phyloP scores from a whole-genome alignment of 768 basidiomycete species.

The Fistulinella prunicolor region DNA sequence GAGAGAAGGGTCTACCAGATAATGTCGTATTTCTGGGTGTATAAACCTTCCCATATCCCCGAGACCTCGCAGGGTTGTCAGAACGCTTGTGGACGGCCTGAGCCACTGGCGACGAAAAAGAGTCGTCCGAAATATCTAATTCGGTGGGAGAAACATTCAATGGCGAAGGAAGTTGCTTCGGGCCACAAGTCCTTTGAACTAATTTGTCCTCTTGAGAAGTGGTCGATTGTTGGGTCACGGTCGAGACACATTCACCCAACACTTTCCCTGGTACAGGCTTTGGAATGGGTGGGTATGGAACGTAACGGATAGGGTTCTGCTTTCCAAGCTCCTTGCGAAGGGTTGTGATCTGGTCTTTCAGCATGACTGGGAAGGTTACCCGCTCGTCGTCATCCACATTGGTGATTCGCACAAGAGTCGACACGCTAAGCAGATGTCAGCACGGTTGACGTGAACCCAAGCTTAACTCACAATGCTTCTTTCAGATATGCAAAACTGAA shows the following conservation, averaged over 20 bases:
- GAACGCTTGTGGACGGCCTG: not conserved
- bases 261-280: not conserved
- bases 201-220: slow-evolving; percentile 1
- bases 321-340: slow-evolving; percentile 69
- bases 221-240: not conserved
- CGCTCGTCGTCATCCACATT: slow-evolving; percentile 47
- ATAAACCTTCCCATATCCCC: not conserved
- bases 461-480: slow-evolving; percentile 72
- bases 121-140: not conserved
- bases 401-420: slow-evolving; percentile 65
- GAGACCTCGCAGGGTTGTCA: not conserved
- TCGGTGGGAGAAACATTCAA: not conserved
- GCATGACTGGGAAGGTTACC: slow-evolving; percentile 45
- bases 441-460: not conserved
- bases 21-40: not conserved
- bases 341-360: slow-evolving; percentile 57
- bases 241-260: not conserved
- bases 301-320: slow-evolving; percentile 4
- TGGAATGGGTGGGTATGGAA: not conserved
- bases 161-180: slow-evolving; percentile 1
- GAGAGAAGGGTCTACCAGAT: not conserved
- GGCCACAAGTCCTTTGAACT: not conserved
- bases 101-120: not conserved
- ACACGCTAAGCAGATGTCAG: slow-evolving; percentile 47
- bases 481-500: slow-evolving; percentile 91